Conservation (phyloP, 305 asterid genomes). For the Fraxinus greggii region DNA sequence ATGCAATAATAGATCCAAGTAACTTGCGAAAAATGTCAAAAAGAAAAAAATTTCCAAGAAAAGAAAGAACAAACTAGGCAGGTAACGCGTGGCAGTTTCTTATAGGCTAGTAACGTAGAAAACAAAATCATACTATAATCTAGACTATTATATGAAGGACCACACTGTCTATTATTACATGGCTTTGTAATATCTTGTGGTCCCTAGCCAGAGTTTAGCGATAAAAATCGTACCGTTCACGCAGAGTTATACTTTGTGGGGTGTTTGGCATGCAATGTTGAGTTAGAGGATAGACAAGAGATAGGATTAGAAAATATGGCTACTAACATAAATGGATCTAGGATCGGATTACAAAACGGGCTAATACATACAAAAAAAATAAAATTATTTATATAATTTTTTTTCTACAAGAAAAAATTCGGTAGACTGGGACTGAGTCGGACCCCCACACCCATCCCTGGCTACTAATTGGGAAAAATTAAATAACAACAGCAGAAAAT, state of each 20-base stretch:
- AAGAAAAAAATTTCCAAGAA: slow-evolving; percentile 13
- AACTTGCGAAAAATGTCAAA: not conserved
- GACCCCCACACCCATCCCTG: too few species aligned
- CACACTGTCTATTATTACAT: not conserved
- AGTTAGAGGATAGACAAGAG: not conserved
- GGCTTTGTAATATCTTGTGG: not conserved
- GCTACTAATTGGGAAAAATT: not conserved
- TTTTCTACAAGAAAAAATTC: too few species aligned
- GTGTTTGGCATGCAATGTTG: not conserved
- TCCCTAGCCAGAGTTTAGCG: not conserved
- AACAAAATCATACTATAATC: slow-evolving; percentile 27
- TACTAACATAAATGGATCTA: too few species aligned
- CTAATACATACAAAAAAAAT: too few species aligned
- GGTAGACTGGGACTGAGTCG: too few species aligned
- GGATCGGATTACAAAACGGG: too few species aligned
- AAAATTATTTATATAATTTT: too few species aligned
- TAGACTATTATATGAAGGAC: not conserved
- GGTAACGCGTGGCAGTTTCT: slow-evolving; percentile 21
- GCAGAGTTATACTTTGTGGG: not conserved
- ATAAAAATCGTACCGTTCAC: not conserved
- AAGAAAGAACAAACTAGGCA: not conserved
- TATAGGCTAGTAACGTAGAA: slow-evolving; percentile 21
- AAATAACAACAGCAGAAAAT: not conserved
- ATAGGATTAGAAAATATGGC: not conserved
- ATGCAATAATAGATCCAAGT: slow-evolving; percentile 5